Evolutionary conservation across 441 rosid genomes (phyloP), one percentile per base, ranked within the genome.

Genomic region (Adansonia gregorii): DNA sequence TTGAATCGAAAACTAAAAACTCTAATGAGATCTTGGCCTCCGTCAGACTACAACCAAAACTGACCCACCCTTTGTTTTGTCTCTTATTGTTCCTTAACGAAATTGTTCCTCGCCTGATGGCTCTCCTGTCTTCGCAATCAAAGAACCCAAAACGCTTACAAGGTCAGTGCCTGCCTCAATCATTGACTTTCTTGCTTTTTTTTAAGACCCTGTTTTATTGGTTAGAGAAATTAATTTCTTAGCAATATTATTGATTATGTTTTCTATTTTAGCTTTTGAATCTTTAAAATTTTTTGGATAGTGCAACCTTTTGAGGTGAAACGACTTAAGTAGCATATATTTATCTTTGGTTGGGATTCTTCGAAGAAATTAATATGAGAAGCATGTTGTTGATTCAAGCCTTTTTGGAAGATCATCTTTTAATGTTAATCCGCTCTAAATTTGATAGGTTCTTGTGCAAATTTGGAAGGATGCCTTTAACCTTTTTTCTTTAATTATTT

Each of bases 191-290:
- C 73, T 49, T 43, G 9, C 9, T 12, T 46, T 69, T 69, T 6
- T 6, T 20, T 2, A 20, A 27, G 64, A 58, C 35, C 39, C n/a
- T 46, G 56, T 67, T 67, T 43, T 19, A 67, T 68, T 68, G 73
- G 19, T 51, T 41, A 14, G 6, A n/a, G 70, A 41, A 8, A 41
- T n/a, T 17, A 5, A 65, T 7, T n/a, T 56, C 11, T 31, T 14
- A 3, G 68, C 19, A 10, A 12, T 39, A 6, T n/a, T 7, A 39
- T 39, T 24, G 20, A 8, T 39, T 39, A 8, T 41, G 46, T 12
- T 66, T 41, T 66, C 19, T 17, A 0, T 31, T 24, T 61, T 24
- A 27, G 46, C 48, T 35, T 31, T 35, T 35, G 68, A 64, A 64
- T 14, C 68, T 27, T 9, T 24, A 2, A 61, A 61, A 3, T 3